Percentiles rank a stretch among this genome's conserved stretches.
phyloP scores from a whole-genome alignment of 2,329 filamentous ascomycete species.

The Hypoxylon sp. region DNA sequence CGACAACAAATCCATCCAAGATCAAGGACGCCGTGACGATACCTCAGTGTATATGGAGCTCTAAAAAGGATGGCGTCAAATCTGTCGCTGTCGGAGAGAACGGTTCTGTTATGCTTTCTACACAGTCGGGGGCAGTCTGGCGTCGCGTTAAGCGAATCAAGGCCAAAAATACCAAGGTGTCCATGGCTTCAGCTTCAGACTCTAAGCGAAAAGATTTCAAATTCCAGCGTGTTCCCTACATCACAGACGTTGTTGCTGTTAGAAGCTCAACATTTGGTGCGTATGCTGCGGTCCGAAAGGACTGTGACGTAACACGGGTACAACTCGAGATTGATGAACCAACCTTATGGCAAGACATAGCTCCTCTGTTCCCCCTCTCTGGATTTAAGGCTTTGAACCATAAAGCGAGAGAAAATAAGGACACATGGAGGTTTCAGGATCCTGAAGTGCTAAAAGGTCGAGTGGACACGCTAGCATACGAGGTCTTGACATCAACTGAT shows the following conservation, averaged over 20 bases:
- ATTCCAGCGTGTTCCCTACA: slow-evolving; percentile 88
- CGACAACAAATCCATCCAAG: slow-evolving; percentile 92
- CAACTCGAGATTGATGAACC: slow-evolving; percentile 75
- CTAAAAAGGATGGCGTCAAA: slow-evolving; percentile 85
- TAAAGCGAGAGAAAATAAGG: slow-evolving; percentile 55
- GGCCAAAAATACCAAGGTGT: slow-evolving; percentile 73
- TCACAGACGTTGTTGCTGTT: slow-evolving; percentile 87
- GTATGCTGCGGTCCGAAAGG: slow-evolving; percentile 87
- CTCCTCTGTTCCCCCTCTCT: slow-evolving; percentile 75
- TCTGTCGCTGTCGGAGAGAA: slow-evolving; percentile 93
- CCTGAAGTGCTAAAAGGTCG: slow-evolving; percentile 63
- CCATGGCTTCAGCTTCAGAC: slow-evolving; percentile 58
- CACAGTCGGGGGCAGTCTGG: slow-evolving; percentile 93
- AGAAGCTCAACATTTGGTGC: slow-evolving; percentile 91
- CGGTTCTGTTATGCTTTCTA: slow-evolving; percentile 94
- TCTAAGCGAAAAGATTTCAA: slow-evolving; percentile 90
- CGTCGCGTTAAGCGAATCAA: slow-evolving; percentile 85
- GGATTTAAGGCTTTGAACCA: slow-evolving; percentile 66
- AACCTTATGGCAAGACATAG: slow-evolving; percentile 80
- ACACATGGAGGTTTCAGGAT: slow-evolving; percentile 58
- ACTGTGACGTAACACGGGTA: slow-evolving; percentile 83
- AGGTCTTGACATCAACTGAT: slow-evolving; percentile 72
- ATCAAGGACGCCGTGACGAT: slow-evolving; percentile 84
- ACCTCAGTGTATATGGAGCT: slow-evolving; percentile 88
- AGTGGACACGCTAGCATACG: slow-evolving; percentile 64